Percentiles rank a stretch among this genome's conserved stretches.
These are phyloP conservation scores for Beauveria sp. DNA, from an alignment of 2,329 filamentous ascomycete genomes.

Conservation along the genomic window DNA sequence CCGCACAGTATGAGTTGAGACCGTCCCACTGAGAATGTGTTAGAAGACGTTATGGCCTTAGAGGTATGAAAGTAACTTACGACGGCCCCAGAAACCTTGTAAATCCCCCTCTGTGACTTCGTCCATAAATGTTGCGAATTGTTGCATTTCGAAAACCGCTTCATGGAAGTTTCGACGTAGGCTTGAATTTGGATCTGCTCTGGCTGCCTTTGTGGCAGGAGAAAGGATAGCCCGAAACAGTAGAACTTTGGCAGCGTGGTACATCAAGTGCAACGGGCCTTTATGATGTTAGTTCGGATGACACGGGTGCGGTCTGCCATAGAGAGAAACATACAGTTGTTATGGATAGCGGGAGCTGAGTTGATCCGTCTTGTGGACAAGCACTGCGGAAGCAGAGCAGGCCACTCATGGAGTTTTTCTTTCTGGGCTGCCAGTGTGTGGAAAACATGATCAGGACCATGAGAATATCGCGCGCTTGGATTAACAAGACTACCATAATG, in stretches of 20 bases:
- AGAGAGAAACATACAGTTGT: conserved; percentile 18
- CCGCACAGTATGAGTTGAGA: conserved; percentile 39
- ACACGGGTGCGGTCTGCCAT: not conserved
- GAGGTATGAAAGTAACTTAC: conserved; percentile 23
- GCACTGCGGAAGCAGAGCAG: conserved; percentile 28
- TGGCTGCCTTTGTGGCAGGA: conserved; percentile 35
- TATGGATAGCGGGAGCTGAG: conserved; percentile 12
- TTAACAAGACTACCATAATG: conserved; percentile 19
- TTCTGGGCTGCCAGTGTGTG: conserved; percentile 20
- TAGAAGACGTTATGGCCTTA: not conserved
- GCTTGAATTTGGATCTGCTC: conserved; percentile 27
- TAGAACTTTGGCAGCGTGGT: conserved; percentile 33
- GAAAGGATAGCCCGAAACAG: conserved; percentile 38
- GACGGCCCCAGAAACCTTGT: conserved; percentile 36
- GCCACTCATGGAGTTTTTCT: conserved; percentile 28
- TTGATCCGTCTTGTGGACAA: conserved; percentile 20
- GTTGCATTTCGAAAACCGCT: conserved; percentile 28
- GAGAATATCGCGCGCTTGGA: conserved; percentile 11
- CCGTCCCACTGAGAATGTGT: conserved; percentile 18
- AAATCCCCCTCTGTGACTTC: conserved; percentile 28
- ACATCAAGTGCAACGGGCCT: conserved; percentile 34
- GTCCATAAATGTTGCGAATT: conserved; percentile 31
- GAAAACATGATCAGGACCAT: conserved; percentile 15
- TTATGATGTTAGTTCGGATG: not conserved
- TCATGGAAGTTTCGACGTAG: conserved; percentile 27